Percentiles rank a stretch among this genome's conserved stretches.
These are phyloP conservation scores for Cucumis melo DNA, from an alignment of 306 rosid species.

Conservation along the genomic window DNA sequence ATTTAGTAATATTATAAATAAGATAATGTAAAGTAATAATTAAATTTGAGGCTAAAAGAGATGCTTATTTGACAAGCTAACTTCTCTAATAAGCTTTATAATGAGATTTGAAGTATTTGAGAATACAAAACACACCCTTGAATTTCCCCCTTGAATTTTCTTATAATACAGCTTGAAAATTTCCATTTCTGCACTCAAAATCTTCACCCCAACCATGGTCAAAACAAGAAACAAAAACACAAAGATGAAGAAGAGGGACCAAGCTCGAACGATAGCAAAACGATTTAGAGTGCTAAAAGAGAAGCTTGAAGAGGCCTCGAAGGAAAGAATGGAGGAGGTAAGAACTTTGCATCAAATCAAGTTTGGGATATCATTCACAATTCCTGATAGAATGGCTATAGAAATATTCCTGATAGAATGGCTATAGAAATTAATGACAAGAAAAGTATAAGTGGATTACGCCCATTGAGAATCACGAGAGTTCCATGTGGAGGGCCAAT, in stretches of 20 bases:
- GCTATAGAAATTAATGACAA: constrained; percentile 26
- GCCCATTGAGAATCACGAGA: constrained; percentile 35
- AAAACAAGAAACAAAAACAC: background rate
- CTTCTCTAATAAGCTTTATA: background rate
- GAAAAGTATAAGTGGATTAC: constrained; percentile 21
- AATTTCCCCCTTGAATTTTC: background rate
- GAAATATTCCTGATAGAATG: constrained; percentile 36
- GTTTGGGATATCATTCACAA: constrained; percentile 31
- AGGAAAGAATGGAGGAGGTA: background rate
- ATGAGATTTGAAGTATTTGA: background rate
- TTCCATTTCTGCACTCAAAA: background rate
- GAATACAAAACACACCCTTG: background rate
- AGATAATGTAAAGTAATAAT: background rate
- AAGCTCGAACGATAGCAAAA: background rate
- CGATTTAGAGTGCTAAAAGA: background rate
- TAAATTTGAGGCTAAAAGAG: background rate
- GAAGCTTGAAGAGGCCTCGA: background rate
- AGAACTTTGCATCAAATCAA: constrained; percentile 8
- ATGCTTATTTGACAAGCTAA: background rate
- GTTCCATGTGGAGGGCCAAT: constrained; percentile 26
- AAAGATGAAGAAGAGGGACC: background rate
- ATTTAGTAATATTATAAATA: no score
- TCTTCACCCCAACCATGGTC: background rate
- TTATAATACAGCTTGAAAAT: background rate
- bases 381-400: background rate